Evolutionary conservation across 73 alveolate species (phyloP).

Genomic region (Paramecium sexaurelia): DNA sequence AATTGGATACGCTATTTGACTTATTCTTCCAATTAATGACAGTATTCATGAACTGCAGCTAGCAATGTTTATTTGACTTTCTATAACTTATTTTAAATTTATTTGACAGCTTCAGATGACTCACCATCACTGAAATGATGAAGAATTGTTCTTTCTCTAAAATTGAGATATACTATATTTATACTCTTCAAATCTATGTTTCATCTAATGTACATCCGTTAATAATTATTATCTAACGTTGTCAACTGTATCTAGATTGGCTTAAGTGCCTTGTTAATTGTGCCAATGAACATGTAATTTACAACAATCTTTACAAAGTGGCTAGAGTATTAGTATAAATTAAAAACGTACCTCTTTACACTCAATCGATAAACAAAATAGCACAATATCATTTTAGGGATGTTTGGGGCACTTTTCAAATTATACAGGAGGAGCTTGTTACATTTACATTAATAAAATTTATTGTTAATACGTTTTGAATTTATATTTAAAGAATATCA

Average conservation of each 20-base stretch:
- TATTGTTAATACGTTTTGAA: not conserved
- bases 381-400: not conserved
- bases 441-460: not conserved
- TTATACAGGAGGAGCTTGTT: not conserved
- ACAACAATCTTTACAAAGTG: not conserved
- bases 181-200: not conserved
- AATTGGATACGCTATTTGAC: not conserved
- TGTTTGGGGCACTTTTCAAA: slow-evolving; percentile 20
- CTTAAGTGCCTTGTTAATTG: not conserved
- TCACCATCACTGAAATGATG: slow-evolving; percentile 39
- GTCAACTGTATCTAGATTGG: not conserved
- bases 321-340: not conserved
- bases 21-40: not conserved
- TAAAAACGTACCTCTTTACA: not conserved
- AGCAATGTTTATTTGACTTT: not conserved
- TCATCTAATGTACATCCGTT: not conserved
- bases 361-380: not conserved
- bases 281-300: slow-evolving; percentile 1
- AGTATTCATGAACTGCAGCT: not conserved
- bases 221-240: not conserved
- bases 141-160: not conserved
- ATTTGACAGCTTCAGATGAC: not conserved
- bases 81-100: not conserved
- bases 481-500: not conserved
- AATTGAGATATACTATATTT: not conserved